Evolutionary conservation across 2,329 filamentous ascomycete species (phyloP), one percentile per base, ranked within the genome.

Genomic region (Penicillium sclerotigenum): DNA sequence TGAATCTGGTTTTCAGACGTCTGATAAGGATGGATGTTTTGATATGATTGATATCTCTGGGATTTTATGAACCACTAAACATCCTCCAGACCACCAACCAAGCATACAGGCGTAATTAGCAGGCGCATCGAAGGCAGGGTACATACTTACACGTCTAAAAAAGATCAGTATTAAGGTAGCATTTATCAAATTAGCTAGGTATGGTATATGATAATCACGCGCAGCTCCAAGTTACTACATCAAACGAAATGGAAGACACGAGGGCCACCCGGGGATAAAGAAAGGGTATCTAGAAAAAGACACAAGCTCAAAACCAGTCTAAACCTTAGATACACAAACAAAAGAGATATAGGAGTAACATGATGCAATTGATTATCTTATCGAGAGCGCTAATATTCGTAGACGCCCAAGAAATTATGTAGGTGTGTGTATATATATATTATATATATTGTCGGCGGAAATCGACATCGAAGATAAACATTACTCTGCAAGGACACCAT

Each of bases 231-330:
- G 37, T 28, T 37, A 50, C 45, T 33, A 37, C 29, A 34, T 42
- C 37, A 52, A 41, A 45, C 16, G 13, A 38, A 41, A 47, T 18
- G 18, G 36, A 22, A 34, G 34, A 46, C 31, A 54, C 34, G 34
- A 37, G 48, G 40, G 33, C 47, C 52, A 54, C 56, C 54, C 56
- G 59, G 22, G 49, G 43, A 59, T 18, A 59, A 47, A 46, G 34
- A 29, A 41, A 62, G 60, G 60, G 59, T 62, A 65, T 62, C 58
- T 43, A 60, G 36, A 60, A 53, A 34, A 33, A 45, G n/a, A 45
- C 43, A 56, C 18, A 22, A 33, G 36, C 22, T 20, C 18, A 1
- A n/a, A 31, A 13, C 16, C 10, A 41, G 33, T 13, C 16, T 5
- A n/a, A 29, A 14, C 14, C 7, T 9, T 20, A 47, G 18, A 29